Evolutionary conservation across 768 basidiomycete species (phyloP).

Genomic region (Termitomyces eurrhizus): DNA sequence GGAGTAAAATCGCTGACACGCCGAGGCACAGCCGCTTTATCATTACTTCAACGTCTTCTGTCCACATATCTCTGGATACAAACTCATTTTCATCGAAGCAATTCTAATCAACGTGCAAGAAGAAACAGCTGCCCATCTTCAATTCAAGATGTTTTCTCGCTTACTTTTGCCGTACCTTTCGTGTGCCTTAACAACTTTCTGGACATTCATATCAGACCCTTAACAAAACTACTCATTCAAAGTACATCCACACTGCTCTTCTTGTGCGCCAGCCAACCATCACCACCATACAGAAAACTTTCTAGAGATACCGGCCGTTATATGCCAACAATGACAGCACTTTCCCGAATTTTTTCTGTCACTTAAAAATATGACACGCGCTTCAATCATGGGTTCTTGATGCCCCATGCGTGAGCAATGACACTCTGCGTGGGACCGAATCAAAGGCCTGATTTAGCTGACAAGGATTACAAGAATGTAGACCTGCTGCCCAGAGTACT

Average conservation of each 20-base stretch:
- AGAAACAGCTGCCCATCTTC: constrained; percentile 8
- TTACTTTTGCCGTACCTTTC: constrained; percentile 15
- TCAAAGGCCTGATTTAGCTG: neutral
- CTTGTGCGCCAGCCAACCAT: neutral
- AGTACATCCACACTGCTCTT: neutral
- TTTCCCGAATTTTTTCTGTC: too few species aligned
- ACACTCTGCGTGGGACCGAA: neutral
- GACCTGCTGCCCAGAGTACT: neutral
- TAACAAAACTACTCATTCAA: neutral
- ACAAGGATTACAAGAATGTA: neutral
- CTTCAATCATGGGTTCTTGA: neutral
- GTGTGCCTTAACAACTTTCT: neutral
- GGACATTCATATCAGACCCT: neutral
- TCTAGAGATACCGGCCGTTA: too few species aligned
- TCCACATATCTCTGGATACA: constrained; percentile 9
- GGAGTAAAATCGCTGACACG: constrained; percentile 15
- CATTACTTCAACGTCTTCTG: constrained; percentile 13
- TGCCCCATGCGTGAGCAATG: neutral
- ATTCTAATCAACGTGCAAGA: neutral
- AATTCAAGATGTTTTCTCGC: constrained; percentile 12
- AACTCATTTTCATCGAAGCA: constrained; percentile 2
- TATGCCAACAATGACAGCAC: too few species aligned
- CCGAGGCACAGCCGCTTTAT: constrained; percentile 16
- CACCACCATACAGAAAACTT: too few species aligned
- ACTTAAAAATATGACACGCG: neutral